Conservation (phyloP, 768 basidiomycete species). For the Trametes cingulata region DNA sequence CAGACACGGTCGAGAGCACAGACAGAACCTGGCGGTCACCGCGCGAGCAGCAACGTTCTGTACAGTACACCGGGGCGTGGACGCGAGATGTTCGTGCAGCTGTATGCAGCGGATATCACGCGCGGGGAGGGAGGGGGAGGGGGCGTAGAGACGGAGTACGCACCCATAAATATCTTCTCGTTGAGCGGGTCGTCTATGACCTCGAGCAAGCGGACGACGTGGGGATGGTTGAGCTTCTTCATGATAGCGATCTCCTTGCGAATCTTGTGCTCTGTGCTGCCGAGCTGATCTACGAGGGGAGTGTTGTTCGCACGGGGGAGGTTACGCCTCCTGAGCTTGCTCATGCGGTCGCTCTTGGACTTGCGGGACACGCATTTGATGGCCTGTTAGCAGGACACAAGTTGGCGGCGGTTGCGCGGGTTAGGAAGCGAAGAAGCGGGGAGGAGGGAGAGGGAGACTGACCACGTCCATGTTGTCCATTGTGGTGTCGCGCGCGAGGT, state of each 20-base stretch:
- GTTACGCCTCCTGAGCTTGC: conserved; percentile 41
- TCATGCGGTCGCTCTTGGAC: conserved; percentile 68
- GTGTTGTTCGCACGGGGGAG: conserved; percentile 48
- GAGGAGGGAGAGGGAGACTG: conserved; percentile 34
- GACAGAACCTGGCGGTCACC: background rate
- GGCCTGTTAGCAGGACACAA: conserved; percentile 46
- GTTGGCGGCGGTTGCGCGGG: background rate
- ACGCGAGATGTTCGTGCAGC: background rate
- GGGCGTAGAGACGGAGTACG: conserved; percentile 35
- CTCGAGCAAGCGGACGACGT: conserved; percentile 87
- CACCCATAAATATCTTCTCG: conserved; percentile 93
- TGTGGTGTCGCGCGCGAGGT: conserved; percentile 60
- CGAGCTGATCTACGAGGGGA: conserved; percentile 65
- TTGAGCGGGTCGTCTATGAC: conserved; percentile 91
- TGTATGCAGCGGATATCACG: background rate
- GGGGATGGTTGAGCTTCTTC: conserved; percentile 92
- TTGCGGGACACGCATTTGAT: conserved; percentile 78
- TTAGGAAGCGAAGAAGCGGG: conserved; percentile 32
- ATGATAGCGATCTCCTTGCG: conserved; percentile 96
- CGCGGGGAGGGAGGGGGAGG: background rate
- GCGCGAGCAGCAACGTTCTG: background rate
- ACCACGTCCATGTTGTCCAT: conserved; percentile 42
- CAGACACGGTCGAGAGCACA: conserved; percentile 7
- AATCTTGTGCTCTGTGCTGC: conserved; percentile 80
- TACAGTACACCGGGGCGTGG: conserved; percentile 2